Conservation (phyloP, 768 basidiomycete species). For the button mushroom (Agaricus bisporus) region DNA sequence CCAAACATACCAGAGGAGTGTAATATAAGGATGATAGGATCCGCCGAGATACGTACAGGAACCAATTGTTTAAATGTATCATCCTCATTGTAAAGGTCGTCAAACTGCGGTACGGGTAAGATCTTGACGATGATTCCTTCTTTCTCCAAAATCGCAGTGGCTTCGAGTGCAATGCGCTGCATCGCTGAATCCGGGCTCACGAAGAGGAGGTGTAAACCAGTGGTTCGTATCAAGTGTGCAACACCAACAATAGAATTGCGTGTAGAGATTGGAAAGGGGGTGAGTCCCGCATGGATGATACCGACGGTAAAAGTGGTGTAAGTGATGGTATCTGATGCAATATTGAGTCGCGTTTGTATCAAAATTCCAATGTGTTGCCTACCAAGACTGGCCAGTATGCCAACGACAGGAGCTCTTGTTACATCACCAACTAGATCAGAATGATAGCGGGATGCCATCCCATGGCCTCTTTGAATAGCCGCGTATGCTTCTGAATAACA, state of each 20-base stretch:
- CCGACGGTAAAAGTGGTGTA: constrained; percentile 27
- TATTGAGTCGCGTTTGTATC: background rate
- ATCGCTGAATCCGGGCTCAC: constrained; percentile 17
- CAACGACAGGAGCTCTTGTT: background rate
- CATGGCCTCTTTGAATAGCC: background rate
- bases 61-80: background rate
- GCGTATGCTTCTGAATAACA: constrained; percentile 1
- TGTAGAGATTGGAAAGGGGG: constrained; percentile 30
- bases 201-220: constrained; percentile 15
- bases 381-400: background rate
- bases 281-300: constrained; percentile 33
- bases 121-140: background rate
- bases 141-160: constrained; percentile 1
- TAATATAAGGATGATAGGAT: constrained; percentile 9
- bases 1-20: constrained; percentile 17
- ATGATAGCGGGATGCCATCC: background rate
- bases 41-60: background rate
- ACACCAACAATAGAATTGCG: constrained; percentile 41
- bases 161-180: constrained; percentile 13
- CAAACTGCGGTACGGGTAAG: constrained; percentile 1
- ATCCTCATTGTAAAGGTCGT: constrained; percentile 1
- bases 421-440: background rate
- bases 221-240: constrained; percentile 33
- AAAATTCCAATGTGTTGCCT: background rate
- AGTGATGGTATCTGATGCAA: constrained; percentile 25